These are phyloP conservation scores for Beauveria varroae DNA, from an alignment of 2,329 filamentous ascomycete species.

Conservation along the genomic window DNA sequence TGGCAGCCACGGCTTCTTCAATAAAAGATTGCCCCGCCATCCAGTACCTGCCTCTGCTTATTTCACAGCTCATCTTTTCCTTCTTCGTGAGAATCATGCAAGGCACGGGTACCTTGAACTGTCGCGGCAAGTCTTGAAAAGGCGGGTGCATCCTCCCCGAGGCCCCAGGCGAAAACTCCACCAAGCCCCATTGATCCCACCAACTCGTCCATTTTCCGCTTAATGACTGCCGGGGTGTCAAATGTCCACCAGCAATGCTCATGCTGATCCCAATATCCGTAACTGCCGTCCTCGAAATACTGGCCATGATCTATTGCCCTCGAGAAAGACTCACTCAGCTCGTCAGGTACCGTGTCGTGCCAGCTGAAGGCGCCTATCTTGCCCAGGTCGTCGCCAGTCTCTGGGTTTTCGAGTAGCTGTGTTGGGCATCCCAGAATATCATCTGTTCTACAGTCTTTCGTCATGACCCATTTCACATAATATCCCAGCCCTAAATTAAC, in stretches of 20 bases:
- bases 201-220: slow-evolving; percentile 53
- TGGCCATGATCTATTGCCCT: slow-evolving; percentile 43
- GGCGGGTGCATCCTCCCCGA: slow-evolving; percentile 56
- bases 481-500: slow-evolving; percentile 60
- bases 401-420: slow-evolving; percentile 48
- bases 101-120: slow-evolving; percentile 17
- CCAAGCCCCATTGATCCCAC: slow-evolving; percentile 50
- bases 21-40: background rate
- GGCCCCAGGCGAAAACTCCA: slow-evolving; percentile 68
- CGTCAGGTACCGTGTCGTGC: slow-evolving; percentile 44
- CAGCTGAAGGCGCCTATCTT: slow-evolving; percentile 53
- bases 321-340: slow-evolving; percentile 49
- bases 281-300: slow-evolving; percentile 54
- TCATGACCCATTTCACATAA: slow-evolving; percentile 58
- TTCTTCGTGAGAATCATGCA: slow-evolving; percentile 8
- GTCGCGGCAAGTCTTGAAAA: slow-evolving; percentile 35
- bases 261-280: slow-evolving; percentile 58
- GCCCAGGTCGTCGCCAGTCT: slow-evolving; percentile 49
- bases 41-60: background rate
- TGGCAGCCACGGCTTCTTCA: background rate
- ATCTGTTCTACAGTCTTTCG: slow-evolving; percentile 32
- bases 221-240: slow-evolving; percentile 56
- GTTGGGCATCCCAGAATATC: slow-evolving; percentile 48
- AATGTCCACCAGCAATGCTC: slow-evolving; percentile 65
- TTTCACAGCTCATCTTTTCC: slow-evolving; percentile 24